Conservation (phyloP, 2,329 filamentous ascomycete species). For the Fusarium globosum region DNA sequence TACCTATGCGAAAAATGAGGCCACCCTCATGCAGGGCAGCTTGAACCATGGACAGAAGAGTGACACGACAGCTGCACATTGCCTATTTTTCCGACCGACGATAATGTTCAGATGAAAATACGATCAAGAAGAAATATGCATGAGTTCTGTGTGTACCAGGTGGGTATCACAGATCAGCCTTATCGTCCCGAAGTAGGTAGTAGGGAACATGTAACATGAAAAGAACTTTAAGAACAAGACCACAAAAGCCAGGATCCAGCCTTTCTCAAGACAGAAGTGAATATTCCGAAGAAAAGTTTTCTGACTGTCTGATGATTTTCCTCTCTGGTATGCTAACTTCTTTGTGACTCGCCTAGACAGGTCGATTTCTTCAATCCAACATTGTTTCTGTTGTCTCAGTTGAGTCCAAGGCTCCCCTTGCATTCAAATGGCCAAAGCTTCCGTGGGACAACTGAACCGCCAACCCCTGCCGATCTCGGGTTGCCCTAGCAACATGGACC, state of each 20-base stretch:
- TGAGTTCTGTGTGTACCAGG: background rate
- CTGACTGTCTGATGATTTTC: background rate
- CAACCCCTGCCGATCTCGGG: slow-evolving; percentile 28
- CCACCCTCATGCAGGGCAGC: background rate
- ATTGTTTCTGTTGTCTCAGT: slow-evolving; percentile 22
- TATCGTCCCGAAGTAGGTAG: background rate
- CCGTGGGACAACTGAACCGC: slow-evolving; percentile 22
- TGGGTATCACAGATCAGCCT: background rate
- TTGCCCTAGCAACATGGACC: slow-evolving; percentile 18
- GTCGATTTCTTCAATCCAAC: slow-evolving; percentile 1
- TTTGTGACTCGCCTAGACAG: background rate
- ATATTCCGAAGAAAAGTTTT: background rate
- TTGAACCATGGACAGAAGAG: background rate
- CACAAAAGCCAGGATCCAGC: background rate
- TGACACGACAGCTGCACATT: slow-evolving; percentile 5
- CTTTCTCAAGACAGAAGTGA: background rate
- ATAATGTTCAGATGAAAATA: slow-evolving; percentile 1
- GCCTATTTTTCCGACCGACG: background rate
- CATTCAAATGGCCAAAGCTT: slow-evolving; percentile 19
- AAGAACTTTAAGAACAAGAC: background rate
- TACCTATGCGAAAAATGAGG: background rate
- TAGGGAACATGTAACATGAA: background rate
- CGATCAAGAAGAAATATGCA: background rate
- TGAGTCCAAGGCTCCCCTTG: slow-evolving; percentile 5
- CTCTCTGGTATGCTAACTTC: background rate